phyloP scores from a whole-genome alignment of 1,284 basidiomycete species.

The Ustilago loliicola region DNA sequence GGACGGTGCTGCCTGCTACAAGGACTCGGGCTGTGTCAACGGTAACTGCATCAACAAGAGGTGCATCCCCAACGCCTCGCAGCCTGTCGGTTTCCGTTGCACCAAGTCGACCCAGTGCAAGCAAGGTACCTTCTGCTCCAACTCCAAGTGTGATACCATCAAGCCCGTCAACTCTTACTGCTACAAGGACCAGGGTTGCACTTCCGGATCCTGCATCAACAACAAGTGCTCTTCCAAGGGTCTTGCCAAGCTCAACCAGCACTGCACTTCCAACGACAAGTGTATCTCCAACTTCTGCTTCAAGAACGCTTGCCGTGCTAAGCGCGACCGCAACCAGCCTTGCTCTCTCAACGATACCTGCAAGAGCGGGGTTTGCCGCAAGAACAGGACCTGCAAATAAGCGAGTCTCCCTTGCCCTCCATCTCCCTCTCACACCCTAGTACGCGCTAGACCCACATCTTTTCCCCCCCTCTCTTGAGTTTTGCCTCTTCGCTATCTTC shows the following conservation, averaged over 20 bases:
- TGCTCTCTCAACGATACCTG: slow-evolving; percentile 40
- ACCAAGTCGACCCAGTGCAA: slow-evolving; percentile 40
- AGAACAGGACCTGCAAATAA: slow-evolving; percentile 37
- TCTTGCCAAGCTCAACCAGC: slow-evolving; percentile 17
- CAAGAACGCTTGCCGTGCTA: slow-evolving; percentile 29
- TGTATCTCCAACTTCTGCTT: slow-evolving; percentile 40
- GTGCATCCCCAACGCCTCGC: slow-evolving; percentile 27
- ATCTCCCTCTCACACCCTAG: not conserved
- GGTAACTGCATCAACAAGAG: slow-evolving; percentile 38
- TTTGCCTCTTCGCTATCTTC: not conserved
- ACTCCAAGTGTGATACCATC: slow-evolving; percentile 28
- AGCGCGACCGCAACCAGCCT: slow-evolving; percentile 24
- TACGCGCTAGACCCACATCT: slow-evolving; percentile 22
- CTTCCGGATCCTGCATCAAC: slow-evolving; percentile 28
- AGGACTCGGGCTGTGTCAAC: slow-evolving; percentile 37
- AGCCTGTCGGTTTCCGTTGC: slow-evolving; percentile 12
- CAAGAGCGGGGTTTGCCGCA: slow-evolving; percentile 20
- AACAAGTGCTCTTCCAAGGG: slow-evolving; percentile 32
- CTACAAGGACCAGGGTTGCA: slow-evolving; percentile 51
- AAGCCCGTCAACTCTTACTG: slow-evolving; percentile 26
- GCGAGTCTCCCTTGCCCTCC: not conserved
- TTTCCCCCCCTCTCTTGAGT: slow-evolving; percentile 4
- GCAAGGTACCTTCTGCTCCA: slow-evolving; percentile 29
- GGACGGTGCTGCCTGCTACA: slow-evolving; percentile 33
- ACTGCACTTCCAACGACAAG: slow-evolving; percentile 16